A percentile compares a stretch with the other conserved stretches of the same genome.
Conservation (phyloP, 495 filamentous ascomycete species). For the Rusavskia elegans region DNA sequence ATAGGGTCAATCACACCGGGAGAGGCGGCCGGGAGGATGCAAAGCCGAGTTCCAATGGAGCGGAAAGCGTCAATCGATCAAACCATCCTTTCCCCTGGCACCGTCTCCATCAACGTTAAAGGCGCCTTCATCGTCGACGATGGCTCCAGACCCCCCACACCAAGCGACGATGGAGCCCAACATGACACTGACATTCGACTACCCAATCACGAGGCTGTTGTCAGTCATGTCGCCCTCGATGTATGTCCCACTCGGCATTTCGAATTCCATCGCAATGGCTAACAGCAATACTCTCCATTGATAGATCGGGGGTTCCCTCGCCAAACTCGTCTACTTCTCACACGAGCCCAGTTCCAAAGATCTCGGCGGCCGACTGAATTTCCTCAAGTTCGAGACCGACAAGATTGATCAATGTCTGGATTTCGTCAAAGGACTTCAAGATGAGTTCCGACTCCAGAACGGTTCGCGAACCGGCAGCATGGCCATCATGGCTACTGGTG, state of each 20-base stretch:
- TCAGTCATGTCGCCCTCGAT: conserved; percentile 94
- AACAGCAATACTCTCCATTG: conserved; percentile 16
- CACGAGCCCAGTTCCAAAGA: conserved; percentile 64
- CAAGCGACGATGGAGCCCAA: conserved; percentile 41
- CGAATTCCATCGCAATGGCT: conserved; percentile 4
- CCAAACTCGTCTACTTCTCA: conserved; percentile 94
- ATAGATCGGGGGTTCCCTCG: conserved; percentile 87
- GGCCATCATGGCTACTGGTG: conserved; percentile 87
- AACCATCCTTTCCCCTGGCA: conserved; percentile 67
- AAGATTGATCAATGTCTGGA: conserved; percentile 80
- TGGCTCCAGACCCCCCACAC: conserved; percentile 36
- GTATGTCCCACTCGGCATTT: conserved; percentile 32
- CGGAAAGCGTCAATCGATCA: conserved; percentile 45
- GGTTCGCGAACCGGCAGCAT: conserved; percentile 47
- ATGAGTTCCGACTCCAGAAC: conserved; percentile 60
- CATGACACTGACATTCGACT: conserved; percentile 88
- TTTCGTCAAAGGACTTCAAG: conserved; percentile 69
- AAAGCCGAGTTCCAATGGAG: background rate
- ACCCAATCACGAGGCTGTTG: conserved; percentile 79
- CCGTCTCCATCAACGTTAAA: conserved; percentile 83
- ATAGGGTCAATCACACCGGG: background rate
- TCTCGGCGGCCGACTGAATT: conserved; percentile 81
- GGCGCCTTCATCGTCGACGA: conserved; percentile 93
- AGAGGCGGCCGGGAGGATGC: background rate
- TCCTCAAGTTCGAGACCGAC: conserved; percentile 89